Evolutionary conservation across 495 filamentous ascomycete species (phyloP), one percentile per base, ranked within the genome.

Genomic region (Penicillium paradoxum): DNA sequence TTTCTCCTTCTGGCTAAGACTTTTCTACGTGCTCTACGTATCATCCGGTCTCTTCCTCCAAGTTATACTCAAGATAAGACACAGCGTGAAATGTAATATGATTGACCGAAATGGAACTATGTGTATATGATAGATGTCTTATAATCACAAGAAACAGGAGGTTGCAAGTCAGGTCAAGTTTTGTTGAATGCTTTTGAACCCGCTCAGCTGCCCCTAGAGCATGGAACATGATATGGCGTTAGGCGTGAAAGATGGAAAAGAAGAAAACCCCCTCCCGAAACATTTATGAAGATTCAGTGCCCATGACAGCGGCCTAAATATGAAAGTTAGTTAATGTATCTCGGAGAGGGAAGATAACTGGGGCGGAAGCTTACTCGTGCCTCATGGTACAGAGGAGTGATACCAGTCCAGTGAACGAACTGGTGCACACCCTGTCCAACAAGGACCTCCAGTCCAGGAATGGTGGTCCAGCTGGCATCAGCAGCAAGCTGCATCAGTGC

Each of bases 381-480:
- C 62, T 84, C 79, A 6, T 77, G 67, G 66, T 84, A 89, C 34
- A 87, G 69, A 21, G 88, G 87, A 45, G 68, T 77, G 61, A 91
- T 88, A 27, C 83, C 88, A 33, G 86, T 91, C 88, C 88, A 92
- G 59, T 83, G 75, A 72, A 85, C 75, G 66, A 87, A 89, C 84
- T 85, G 84, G 60, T 90, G 83, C 61, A 90, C 84, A 9, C 90
- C 91, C 72, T 98, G 93, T 19, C 87, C 90, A 57, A 90, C 85
- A 57, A 99, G 74, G 37, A 90, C 91, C 73, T 99, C 93, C 49
- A 97, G 67, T 2, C 93, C 93, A 6, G 89, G 83, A 54, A 97
- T 86, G 5, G 80, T 91, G 48, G 67, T 77, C 95, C 93, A 99
- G n/a, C 89, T 90, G 5, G 79, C 77, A 55, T 88, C 83, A 54